These are phyloP conservation scores for Gossypium anomalum DNA, from an alignment of 345 rosid genomes.

Conservation along the genomic window DNA sequence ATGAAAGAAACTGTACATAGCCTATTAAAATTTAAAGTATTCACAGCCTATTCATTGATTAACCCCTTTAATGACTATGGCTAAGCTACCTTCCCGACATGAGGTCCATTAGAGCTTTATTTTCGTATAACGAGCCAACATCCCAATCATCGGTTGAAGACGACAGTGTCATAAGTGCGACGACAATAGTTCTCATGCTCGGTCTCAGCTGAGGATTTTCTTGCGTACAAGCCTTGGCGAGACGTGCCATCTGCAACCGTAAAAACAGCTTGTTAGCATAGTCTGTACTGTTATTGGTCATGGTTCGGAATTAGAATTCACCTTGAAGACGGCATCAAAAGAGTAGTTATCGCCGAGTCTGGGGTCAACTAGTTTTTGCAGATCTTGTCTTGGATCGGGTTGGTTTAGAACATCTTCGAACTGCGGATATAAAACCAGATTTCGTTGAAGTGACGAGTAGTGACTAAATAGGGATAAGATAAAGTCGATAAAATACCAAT, in stretches of 20 bases:
- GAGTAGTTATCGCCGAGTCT: conserved; percentile 68
- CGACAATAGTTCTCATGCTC: conserved; percentile 83
- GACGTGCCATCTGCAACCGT: conserved; percentile 68
- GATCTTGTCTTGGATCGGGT: conserved; percentile 50
- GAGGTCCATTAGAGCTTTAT: conserved; percentile 58
- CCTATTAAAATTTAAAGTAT: too few species aligned
- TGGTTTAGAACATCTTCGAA: conserved; percentile 71
- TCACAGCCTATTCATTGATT: not conserved
- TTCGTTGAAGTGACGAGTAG: not conserved
- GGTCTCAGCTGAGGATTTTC: conserved; percentile 79
- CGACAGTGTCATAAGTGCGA: conserved; percentile 74
- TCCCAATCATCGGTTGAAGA: conserved; percentile 88
- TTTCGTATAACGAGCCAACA: conserved; percentile 56
- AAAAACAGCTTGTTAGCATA: conserved; percentile 4
- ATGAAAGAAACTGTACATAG: not conserved
- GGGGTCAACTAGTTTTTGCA: conserved; percentile 60
- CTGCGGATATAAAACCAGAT: conserved; percentile 28
- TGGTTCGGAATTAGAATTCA: not conserved
- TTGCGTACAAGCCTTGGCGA: conserved; percentile 81
- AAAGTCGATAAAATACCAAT: conserved; percentile 44
- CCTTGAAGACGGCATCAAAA: conserved; percentile 68
- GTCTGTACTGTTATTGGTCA: not conserved
- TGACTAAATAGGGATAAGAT: conserved; percentile 5
- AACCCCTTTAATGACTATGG: not conserved
- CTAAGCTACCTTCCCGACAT: conserved; percentile 65